Evolutionary conservation across 192 early-diverging fungal species (phyloP).

Genomic region (Gamsiella multidivaricata): DNA sequence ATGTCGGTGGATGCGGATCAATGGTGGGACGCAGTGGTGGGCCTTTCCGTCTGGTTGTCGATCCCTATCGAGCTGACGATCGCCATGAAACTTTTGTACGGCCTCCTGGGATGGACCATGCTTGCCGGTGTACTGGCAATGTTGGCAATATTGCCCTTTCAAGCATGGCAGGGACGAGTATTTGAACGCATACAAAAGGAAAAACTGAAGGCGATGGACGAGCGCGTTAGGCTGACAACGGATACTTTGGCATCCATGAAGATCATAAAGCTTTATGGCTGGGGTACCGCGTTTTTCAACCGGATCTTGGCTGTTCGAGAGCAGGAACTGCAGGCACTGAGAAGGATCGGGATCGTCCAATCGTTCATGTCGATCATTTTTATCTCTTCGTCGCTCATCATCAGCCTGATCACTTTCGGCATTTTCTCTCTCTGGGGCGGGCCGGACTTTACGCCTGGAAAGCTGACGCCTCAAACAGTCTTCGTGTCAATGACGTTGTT

Average conservation of each 20-base stretch:
- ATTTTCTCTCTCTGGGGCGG: constrained; percentile 45
- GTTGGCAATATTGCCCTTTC: constrained; percentile 28
- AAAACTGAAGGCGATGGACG: constrained; percentile 46
- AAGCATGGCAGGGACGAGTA: constrained; percentile 39
- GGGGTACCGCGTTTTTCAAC: constrained; percentile 31
- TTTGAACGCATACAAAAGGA: constrained; percentile 28
- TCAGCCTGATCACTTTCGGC: constrained; percentile 41
- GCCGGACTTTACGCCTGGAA: constrained; percentile 36
- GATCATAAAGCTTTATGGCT: constrained; percentile 56
- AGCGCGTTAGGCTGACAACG: constrained; percentile 51
- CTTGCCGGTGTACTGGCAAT: constrained; percentile 29
- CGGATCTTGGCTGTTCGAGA: constrained; percentile 31
- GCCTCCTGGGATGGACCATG: constrained; percentile 32
- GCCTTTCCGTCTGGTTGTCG: constrained; percentile 17
- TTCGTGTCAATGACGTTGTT: constrained; percentile 76
- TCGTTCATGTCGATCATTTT: constrained; percentile 46
- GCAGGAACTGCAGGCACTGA: constrained; percentile 31
- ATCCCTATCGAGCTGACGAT: constrained; percentile 44
- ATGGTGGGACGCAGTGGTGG: constrained; percentile 19
- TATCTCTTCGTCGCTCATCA: constrained; percentile 44
- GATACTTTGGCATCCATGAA: constrained; percentile 50
- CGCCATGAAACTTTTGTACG: constrained; percentile 45
- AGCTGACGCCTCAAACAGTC: constrained; percentile 57
- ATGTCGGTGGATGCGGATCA: constrained; percentile 50
- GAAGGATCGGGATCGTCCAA: constrained; percentile 26